phyloP scores from a whole-genome alignment of 2,329 filamentous ascomycete genomes.

The Colletotrichum orbiculare region DNA sequence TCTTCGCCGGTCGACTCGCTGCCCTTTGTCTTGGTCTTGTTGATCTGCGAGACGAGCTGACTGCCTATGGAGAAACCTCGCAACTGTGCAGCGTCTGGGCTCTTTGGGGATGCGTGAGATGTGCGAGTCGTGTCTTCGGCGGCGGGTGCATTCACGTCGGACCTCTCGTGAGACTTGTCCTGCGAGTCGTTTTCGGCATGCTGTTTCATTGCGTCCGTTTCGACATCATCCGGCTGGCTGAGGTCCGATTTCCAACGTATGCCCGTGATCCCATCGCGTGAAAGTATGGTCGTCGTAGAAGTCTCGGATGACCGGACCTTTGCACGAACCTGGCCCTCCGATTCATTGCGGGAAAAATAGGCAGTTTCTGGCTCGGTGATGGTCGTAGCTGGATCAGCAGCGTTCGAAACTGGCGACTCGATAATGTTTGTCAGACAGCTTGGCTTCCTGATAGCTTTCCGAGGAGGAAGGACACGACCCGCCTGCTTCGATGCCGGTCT shows the following conservation, averaged over 20 bases:
- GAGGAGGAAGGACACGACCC: too few relatives aligned
- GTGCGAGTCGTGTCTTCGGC: neutral
- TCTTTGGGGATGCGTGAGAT: neutral
- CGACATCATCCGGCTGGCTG: too few relatives aligned
- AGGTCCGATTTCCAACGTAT: slow-evolving; percentile 42
- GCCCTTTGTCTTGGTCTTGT: neutral
- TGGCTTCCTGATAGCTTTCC: neutral
- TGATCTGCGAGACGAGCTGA: neutral
- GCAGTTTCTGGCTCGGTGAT: slow-evolving; percentile 47
- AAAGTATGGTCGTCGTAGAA: slow-evolving; percentile 44
- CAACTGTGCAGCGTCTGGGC: neutral
- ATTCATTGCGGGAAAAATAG: slow-evolving; percentile 41
- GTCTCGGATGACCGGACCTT: slow-evolving; percentile 33
- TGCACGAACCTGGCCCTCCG: slow-evolving; percentile 39
- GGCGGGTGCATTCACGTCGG: slow-evolving; percentile 11
- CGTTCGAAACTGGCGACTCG: slow-evolving; percentile 38
- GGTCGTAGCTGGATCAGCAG: slow-evolving; percentile 47
- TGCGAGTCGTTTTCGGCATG: too few relatives aligned
- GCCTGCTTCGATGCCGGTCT: neutral
- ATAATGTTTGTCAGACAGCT: slow-evolving; percentile 39
- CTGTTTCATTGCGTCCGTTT: too few relatives aligned
- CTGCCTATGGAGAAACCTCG: slow-evolving; percentile 2
- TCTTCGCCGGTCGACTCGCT: neutral
- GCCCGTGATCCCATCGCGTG: slow-evolving; percentile 44
- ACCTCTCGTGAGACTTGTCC: neutral